Conservation (phyloP, 176 grass and related monocot genomes). For the Areca catechu region DNA sequence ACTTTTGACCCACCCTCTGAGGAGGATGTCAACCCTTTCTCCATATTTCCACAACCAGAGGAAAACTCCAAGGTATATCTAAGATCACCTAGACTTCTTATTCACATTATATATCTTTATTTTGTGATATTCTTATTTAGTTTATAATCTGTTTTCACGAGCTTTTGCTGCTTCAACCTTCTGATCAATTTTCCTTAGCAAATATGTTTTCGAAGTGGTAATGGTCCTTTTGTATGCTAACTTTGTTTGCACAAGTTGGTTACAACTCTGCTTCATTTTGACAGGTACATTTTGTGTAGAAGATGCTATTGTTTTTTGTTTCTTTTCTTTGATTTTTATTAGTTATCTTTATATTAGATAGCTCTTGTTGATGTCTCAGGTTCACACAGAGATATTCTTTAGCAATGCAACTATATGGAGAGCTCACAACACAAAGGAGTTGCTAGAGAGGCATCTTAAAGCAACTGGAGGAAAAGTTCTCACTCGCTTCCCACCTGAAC, state of each 20-base stretch:
- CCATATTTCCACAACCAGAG: conserved; percentile 86
- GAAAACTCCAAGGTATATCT: conserved; percentile 77
- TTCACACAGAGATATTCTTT: conserved; percentile 96
- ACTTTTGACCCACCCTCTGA: conserved; percentile 43
- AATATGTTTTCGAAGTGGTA: too few relatives aligned
- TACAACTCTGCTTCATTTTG: too few relatives aligned
- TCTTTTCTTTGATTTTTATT: background rate
- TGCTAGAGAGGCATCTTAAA: conserved; percentile 80
- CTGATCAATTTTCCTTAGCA: too few relatives aligned
- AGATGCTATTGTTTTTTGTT: too few relatives aligned
- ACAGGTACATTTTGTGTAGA: too few relatives aligned
- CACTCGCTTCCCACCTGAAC: conserved; percentile 93
- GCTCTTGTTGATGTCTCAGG: conserved; percentile 28
- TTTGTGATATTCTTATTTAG: too few relatives aligned
- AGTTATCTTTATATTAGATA: background rate
- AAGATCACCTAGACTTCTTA: too few relatives aligned
- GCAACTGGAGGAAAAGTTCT: conserved; percentile 92
- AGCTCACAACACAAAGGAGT: conserved; percentile 76
- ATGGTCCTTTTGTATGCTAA: too few relatives aligned
- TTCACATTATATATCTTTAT: too few relatives aligned
- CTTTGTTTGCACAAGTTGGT: too few relatives aligned
- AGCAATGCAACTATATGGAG: conserved; percentile 85
- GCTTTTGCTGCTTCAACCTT: too few relatives aligned
- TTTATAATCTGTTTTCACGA: too few relatives aligned
- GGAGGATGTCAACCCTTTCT: conserved; percentile 89